Conservation (phyloP, 768 basidiomycete genomes). For the Tulasnella sp. region DNA sequence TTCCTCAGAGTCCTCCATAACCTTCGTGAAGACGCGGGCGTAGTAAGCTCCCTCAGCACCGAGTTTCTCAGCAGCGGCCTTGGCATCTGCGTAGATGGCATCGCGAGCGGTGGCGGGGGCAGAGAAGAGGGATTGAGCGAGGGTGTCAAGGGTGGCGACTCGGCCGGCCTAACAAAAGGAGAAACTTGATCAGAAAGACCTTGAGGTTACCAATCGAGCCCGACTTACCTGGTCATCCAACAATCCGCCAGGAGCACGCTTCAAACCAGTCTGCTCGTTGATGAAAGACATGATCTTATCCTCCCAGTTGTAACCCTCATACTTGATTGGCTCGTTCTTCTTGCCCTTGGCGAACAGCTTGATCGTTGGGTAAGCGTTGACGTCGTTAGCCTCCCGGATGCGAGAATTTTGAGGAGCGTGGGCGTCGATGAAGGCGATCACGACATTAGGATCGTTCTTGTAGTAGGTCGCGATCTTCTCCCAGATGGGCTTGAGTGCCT, state of each 20-base stretch:
- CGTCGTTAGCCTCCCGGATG: constrained; percentile 64
- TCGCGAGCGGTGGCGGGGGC: constrained; percentile 54
- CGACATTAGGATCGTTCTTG: constrained; percentile 68
- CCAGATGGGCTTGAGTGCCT: constrained; percentile 78
- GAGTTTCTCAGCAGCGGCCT: constrained; percentile 46
- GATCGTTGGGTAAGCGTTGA: constrained; percentile 85
- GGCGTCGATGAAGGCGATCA: constrained; percentile 88
- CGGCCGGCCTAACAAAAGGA: constrained; percentile 65
- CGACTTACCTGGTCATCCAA: constrained; percentile 51
- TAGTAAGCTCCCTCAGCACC: constrained; percentile 69
- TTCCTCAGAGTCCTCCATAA: constrained; percentile 59
- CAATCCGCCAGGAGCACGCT: constrained; percentile 76
- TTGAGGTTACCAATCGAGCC: neutral
- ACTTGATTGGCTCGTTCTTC: constrained; percentile 57
- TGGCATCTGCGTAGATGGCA: constrained; percentile 63
- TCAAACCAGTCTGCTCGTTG: constrained; percentile 82
- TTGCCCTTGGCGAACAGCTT: constrained; percentile 78
- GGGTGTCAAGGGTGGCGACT: constrained; percentile 64
- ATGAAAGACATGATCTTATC: constrained; percentile 72
- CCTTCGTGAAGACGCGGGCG: constrained; percentile 84
- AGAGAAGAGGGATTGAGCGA: constrained; percentile 71
- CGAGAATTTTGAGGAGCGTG: constrained; percentile 76
- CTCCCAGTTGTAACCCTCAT: constrained; percentile 68
- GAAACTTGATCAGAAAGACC: constrained; percentile 21
- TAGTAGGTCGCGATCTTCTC: constrained; percentile 85